phyloP scores from a whole-genome alignment of 306 rosid species.

The Quercus wislizeni region DNA sequence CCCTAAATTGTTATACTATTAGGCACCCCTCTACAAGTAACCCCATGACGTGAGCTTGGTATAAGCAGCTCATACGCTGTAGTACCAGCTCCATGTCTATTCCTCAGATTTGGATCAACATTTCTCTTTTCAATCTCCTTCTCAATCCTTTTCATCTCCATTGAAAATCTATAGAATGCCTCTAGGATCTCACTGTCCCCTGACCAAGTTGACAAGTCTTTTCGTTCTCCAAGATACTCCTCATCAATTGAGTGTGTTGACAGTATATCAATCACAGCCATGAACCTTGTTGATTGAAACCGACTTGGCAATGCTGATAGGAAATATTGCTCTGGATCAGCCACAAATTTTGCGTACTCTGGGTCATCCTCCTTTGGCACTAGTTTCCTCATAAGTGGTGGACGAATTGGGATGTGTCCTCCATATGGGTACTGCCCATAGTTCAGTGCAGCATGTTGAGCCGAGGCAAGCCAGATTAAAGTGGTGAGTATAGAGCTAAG shows the following conservation, averaged over 20 bases:
- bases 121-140: slow-evolving; percentile 41
- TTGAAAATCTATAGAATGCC: slow-evolving; percentile 32
- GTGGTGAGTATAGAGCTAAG: slow-evolving; percentile 36
- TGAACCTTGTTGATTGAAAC: slow-evolving; percentile 43
- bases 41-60: slow-evolving; percentile 36
- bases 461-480: slow-evolving; percentile 30
- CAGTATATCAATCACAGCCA: slow-evolving; percentile 41
- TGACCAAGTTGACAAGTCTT: slow-evolving; percentile 28
- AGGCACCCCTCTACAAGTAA: slow-evolving; percentile 49
- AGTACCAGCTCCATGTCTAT: slow-evolving; percentile 32
- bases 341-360: slow-evolving; percentile 20
- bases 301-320: slow-evolving; percentile 35
- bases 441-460: slow-evolving; percentile 48
- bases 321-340: slow-evolving; percentile 28
- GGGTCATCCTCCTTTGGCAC: slow-evolving; percentile 30
- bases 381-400: slow-evolving; percentile 31
- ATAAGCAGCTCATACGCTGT: slow-evolving; percentile 37
- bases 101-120: slow-evolving; percentile 29
- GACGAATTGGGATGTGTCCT: slow-evolving; percentile 27
- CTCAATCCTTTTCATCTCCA: slow-evolving; percentile 38
- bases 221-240: slow-evolving; percentile 36
- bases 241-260: slow-evolving; percentile 48
- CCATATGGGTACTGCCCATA: slow-evolving; percentile 40
- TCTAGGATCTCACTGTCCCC: slow-evolving; percentile 37
- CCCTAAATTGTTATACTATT: slow-evolving; percentile 32